A percentile compares a stretch with the other conserved stretches of the same genome.
phyloP scores from a whole-genome alignment of 768 basidiomycete genomes.

The Naematelia aurantialba region DNA sequence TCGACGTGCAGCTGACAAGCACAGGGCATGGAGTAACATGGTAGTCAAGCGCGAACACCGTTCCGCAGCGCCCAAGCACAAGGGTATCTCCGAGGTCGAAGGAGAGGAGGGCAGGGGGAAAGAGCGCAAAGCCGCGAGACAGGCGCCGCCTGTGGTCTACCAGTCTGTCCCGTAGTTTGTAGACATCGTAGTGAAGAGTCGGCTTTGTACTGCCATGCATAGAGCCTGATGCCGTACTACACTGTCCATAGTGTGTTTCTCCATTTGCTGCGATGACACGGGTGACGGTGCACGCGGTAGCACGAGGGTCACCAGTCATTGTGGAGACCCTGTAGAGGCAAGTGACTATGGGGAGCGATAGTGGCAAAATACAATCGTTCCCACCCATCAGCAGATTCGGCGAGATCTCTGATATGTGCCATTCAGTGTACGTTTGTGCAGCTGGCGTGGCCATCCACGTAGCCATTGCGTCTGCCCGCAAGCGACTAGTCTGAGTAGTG shows the following conservation, averaged over 20 bases:
- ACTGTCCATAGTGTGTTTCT: not conserved
- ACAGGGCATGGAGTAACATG: slow-evolving; percentile 40
- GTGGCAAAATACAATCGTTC: not conserved
- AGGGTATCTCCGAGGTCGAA: slow-evolving; percentile 26
- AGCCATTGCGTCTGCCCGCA: too few relatives aligned
- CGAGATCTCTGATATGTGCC: too few relatives aligned
- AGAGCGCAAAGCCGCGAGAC: not conserved
- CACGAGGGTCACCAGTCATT: too few relatives aligned
- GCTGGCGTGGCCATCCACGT: too few relatives aligned
- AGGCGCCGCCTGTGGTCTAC: not conserved
- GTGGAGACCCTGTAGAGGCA: too few relatives aligned
- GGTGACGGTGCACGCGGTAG: not conserved
- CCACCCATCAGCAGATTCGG: not conserved
- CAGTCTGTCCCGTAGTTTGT: not conserved
- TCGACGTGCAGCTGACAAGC: not conserved
- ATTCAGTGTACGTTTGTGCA: too few relatives aligned
- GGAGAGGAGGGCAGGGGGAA: slow-evolving; percentile 1
- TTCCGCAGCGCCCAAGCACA: slow-evolving; percentile 13
- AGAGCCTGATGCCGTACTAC: not conserved
- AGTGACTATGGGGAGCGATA: too few relatives aligned
- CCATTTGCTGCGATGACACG: not conserved
- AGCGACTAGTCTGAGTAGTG: too few relatives aligned
- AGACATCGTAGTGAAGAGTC: not conserved
- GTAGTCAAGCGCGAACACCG: slow-evolving; percentile 31
- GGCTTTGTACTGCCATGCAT: too few relatives aligned